Base-by-base conservation (phyloP, 371 early-diverging fungal species). In the Mortierella sp. region DNA sequence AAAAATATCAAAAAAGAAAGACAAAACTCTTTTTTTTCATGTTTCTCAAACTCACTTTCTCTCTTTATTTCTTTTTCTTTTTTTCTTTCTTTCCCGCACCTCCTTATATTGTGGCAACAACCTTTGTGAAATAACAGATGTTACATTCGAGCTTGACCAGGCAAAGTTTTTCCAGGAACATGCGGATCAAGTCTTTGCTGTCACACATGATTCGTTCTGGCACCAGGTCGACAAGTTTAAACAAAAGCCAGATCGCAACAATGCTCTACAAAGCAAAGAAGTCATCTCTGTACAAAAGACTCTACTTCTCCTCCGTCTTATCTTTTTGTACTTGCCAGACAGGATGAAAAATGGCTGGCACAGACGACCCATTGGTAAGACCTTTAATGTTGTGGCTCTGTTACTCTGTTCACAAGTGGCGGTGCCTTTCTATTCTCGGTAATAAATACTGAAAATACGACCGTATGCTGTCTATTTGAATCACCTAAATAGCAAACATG, bases 131-230 rank as follows among this genome's bases (percentile, higher is more conserved):
- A 45, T 45, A 18, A 22, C 72, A 95, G 95, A 93, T 79, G 89
- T 86, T 28, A 87, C 94, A 9, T 91, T 88, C 60, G 91, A 92
- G 24, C 87, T 90, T 70, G 95, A 95, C 64, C 94, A 94, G 72
- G 87, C 86, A n/a, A 88, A 89, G 69, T 94, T 95, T 83, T 94
- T 94, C 75, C 91, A 91, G 76, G 94, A 94, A 24, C 88, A 96
- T 85, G 92, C 92, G 47, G 90, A 90, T 40, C 88, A 89, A 54
- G 89, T 95, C 6, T 93, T 91, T 75, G 84, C 85, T 28, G 94
- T 94, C 39, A 86, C 92, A 24, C 85, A 83, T 70, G 94, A 95
- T 62, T 86, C 88, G 16, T 93, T 92, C 71, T 88, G 87, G 72
- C 88, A 90, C 59, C 93, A 93, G 67, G 86, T 91, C 45, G 94